phyloP scores from a whole-genome alignment of 805 yeast genomes.

The Blastobotrys terrestris region DNA sequence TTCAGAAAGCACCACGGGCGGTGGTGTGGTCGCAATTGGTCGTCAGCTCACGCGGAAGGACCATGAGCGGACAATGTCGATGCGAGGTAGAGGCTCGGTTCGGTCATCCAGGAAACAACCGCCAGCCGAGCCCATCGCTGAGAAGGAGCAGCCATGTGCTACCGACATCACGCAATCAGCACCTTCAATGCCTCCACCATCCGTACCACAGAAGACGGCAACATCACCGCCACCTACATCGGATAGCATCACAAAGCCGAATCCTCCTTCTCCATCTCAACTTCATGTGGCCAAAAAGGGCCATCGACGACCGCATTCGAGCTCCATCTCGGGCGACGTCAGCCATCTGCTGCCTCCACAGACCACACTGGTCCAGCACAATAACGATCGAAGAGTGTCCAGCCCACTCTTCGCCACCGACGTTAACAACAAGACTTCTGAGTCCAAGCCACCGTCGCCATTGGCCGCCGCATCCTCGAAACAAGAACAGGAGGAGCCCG shows the following conservation, averaged over 20 bases:
- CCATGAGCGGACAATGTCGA: conserved; percentile 18
- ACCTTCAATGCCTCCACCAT: not conserved
- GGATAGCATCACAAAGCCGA: not conserved
- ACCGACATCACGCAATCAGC: no score
- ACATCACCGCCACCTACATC: not conserved
- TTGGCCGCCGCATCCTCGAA: not conserved
- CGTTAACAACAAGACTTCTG: not conserved
- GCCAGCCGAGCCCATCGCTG: not conserved
- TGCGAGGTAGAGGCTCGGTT: conserved; percentile 18
- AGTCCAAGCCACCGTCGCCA: not conserved
- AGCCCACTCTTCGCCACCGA: not conserved
- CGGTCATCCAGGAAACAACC: conserved; percentile 6
- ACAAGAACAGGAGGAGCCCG: not conserved
- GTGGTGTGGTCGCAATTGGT: not conserved
- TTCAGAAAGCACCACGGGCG: not conserved
- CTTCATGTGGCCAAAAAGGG: not conserved
- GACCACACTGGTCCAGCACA: not conserved
- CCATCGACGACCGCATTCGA: not conserved
- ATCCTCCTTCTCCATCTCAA: not conserved
- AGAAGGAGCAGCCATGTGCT: no score
- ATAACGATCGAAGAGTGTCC: not conserved
- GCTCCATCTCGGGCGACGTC: not conserved
- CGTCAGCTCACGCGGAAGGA: conserved; percentile 20
- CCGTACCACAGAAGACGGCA: no score
- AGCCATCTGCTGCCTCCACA: not conserved